Evolutionary conservation across 2,329 filamentous ascomycete genomes (phyloP).

Genomic region (Arthroderma sp.): DNA sequence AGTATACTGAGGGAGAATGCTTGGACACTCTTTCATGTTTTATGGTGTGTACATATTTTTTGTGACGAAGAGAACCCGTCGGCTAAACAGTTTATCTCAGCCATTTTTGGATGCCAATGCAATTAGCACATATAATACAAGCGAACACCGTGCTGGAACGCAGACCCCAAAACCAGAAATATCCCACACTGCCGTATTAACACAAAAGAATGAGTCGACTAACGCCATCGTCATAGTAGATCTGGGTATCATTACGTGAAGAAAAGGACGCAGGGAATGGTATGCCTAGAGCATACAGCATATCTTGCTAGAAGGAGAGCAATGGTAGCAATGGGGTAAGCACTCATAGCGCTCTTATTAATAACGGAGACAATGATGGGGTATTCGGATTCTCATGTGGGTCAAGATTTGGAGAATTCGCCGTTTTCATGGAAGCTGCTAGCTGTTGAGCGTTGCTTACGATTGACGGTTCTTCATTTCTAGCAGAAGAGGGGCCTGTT

Average conservation of each 20-base stretch:
- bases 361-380: not conserved
- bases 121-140: not conserved
- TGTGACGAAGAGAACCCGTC: not conserved
- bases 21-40: no score
- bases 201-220: not conserved
- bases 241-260: not conserved
- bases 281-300: not conserved
- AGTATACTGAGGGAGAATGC: no score
- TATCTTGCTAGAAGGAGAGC: not conserved
- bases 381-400: not conserved
- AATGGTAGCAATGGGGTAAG: not conserved
- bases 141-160: not conserved
- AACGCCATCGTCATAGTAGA: not conserved
- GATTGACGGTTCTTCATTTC: not conserved
- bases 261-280: not conserved
- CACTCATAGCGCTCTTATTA: not conserved
- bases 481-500: not conserved
- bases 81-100: not conserved
- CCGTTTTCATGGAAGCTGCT: not conserved
- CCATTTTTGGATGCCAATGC: not conserved
- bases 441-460: not conserved
- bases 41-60: not conserved
- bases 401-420: not conserved
- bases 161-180: not conserved
- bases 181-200: not conserved